A percentile compares a stretch with the other conserved stretches of the same genome.
Evolutionary conservation across 2,329 filamentous ascomycete genomes (phyloP).

Genomic region (Fusarium agapanthi): DNA sequence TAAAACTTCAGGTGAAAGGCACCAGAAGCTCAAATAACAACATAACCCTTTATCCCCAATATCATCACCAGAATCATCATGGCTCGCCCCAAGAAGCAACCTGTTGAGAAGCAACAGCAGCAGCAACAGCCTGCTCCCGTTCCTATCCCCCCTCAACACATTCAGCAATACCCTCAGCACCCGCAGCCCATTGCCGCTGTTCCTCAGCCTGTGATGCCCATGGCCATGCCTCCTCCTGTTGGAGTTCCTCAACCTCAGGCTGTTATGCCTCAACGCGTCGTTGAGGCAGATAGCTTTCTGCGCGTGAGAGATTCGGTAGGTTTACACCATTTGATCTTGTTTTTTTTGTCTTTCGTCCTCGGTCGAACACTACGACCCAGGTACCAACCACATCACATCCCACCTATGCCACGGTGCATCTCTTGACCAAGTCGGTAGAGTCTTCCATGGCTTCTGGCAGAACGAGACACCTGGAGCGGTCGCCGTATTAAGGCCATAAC

Average conservation of each 20-base stretch:
- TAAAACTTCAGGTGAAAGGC: constrained; percentile 15
- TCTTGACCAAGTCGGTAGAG: background rate
- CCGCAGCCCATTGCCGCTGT: constrained; percentile 44
- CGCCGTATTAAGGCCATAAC: too few relatives aligned
- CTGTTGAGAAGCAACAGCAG: constrained; percentile 42
- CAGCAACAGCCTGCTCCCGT: constrained; percentile 48
- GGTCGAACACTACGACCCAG: background rate
- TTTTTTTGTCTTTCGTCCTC: background rate
- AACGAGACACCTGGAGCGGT: background rate
- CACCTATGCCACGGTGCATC: background rate
- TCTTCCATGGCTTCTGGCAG: background rate
- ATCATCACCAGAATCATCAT: constrained; percentile 41
- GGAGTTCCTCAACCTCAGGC: constrained; percentile 29
- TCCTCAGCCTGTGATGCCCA: constrained; percentile 53
- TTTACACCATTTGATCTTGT: constrained; percentile 33
- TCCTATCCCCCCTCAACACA: constrained; percentile 38
- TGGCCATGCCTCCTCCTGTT: constrained; percentile 41
- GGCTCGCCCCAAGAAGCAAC: constrained; percentile 58
- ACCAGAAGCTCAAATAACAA: background rate
- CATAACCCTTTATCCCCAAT: background rate
- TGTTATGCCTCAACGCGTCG: constrained; percentile 49
- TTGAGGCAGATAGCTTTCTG: constrained; percentile 80
- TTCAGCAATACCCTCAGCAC: constrained; percentile 34
- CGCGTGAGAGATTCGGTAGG: constrained; percentile 85
- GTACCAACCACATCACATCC: background rate